Percentiles rank a stretch among this genome's conserved stretches.
These are phyloP conservation scores for Solanum aculeatissimum DNA, from an alignment of 305 asterid species.

Conservation along the genomic window DNA sequence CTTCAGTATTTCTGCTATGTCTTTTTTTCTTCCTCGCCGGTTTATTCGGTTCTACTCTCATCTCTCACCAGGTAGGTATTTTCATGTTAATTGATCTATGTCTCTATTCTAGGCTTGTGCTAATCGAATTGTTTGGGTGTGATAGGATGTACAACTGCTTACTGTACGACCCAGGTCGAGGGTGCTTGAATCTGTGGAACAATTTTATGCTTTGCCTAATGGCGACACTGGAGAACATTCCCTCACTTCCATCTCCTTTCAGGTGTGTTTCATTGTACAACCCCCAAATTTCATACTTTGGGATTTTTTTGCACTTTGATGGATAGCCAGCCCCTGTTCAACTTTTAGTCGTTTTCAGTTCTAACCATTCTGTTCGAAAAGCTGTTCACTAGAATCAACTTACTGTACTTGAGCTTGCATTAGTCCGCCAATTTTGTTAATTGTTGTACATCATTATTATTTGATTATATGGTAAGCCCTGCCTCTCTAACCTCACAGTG, in stretches of 20 bases:
- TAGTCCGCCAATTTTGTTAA: background rate
- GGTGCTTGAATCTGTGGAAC: slow-evolving; percentile 24
- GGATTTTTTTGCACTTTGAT: background rate
- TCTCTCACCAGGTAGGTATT: slow-evolving; percentile 53
- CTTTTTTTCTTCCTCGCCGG: slow-evolving; percentile 82
- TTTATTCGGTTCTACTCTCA: slow-evolving; percentile 61
- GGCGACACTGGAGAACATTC: slow-evolving; percentile 68
- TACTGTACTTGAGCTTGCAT: background rate
- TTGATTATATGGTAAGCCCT: background rate
- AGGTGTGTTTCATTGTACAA: slow-evolving; percentile 28
- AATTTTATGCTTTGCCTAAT: slow-evolving; percentile 37
- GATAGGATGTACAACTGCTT: slow-evolving; percentile 33
- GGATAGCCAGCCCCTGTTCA: background rate
- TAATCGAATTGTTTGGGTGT: background rate
- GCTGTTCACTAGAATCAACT: background rate
- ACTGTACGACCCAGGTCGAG: slow-evolving; percentile 30
- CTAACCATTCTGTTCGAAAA: background rate
- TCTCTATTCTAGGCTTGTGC: background rate
- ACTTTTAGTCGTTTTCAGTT: background rate
- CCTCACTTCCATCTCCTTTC: slow-evolving; percentile 58
- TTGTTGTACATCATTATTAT: background rate
- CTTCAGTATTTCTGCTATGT: slow-evolving; percentile 60
- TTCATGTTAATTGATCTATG: background rate
- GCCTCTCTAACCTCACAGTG: background rate
- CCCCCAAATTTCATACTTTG: background rate